Evolutionary conservation across 805 yeast genomes (phyloP).

Genomic region (Saccharomycopsis malanga): DNA sequence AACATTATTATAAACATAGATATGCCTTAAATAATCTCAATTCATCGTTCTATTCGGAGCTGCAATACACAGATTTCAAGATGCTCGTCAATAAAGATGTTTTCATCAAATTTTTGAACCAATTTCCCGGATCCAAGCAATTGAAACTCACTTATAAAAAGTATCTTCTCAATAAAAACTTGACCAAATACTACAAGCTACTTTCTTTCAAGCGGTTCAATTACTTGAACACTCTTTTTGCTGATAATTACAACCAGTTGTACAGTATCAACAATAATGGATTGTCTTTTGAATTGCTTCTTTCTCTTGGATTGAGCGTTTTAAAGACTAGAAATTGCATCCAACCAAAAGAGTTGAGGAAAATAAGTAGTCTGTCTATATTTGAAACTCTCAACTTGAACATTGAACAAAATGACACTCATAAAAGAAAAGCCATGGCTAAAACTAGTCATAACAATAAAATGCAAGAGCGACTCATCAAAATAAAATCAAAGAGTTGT

Average conservation of each 20-base stretch:
- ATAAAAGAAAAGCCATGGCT: background rate
- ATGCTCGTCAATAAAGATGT: conserved; percentile 5
- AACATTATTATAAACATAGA: conserved; percentile 10
- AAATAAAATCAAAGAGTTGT: conserved; percentile 16
- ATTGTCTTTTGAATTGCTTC: conserved; percentile 10
- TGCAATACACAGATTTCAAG: conserved; percentile 9
- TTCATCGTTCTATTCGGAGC: conserved; percentile 9
- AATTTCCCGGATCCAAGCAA: conserved; percentile 6
- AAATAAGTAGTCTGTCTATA: background rate
- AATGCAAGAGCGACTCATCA: conserved; percentile 4
- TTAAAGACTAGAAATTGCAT: conserved; percentile 19
- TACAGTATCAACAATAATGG: conserved; percentile 2
- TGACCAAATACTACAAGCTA: conserved; percentile 14
- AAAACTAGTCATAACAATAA: background rate
- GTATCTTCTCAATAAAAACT: conserved; percentile 12
- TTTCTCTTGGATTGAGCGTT: conserved; percentile 20
- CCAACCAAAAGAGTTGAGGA: conserved; percentile 13
- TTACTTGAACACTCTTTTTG: conserved; percentile 16
- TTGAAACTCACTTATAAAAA: conserved; percentile 7
- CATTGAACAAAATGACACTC: background rate
- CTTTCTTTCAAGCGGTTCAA: conserved; percentile 18
- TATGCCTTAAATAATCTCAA: conserved; percentile 9
- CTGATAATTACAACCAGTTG: conserved; percentile 8
- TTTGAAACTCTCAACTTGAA: background rate
- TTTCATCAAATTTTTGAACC: conserved; percentile 12